Percentiles rank a stretch among this genome's conserved stretches.
phyloP scores from a whole-genome alignment of 139 green algal genomes.

The Chlamydomonas sp. region DNA sequence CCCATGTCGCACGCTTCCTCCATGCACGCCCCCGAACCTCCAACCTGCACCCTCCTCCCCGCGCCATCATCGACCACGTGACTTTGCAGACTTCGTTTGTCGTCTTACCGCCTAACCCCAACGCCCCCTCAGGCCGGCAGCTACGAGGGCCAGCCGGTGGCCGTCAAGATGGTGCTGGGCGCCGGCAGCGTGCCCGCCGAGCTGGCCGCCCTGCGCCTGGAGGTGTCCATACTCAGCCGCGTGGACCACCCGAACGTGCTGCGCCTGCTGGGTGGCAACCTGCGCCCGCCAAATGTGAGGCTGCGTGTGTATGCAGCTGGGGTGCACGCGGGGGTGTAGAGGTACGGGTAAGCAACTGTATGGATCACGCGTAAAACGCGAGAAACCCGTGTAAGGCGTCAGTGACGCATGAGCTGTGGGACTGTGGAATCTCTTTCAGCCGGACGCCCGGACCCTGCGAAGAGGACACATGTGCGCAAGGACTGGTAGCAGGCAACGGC shows the following conservation, averaged over 20 bases:
- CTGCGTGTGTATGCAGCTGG: not conserved
- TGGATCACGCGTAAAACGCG: no score
- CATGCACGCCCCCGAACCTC: no score
- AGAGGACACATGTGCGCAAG: not conserved
- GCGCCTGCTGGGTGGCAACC: not conserved
- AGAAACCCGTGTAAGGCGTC: no score
- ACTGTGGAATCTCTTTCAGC: not conserved
- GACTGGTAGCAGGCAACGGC: no score
- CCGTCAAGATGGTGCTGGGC: conserved; percentile 14
- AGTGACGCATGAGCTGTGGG: no score
- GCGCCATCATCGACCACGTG: no score
- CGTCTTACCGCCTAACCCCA: no score
- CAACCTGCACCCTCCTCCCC: no score
- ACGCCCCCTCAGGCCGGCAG: not conserved
- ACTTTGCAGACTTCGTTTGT: no score
- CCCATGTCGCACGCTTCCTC: no score
- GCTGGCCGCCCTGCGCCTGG: conserved; percentile 2
- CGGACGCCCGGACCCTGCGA: not conserved
- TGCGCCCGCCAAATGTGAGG: not conserved
- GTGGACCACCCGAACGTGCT: not conserved
- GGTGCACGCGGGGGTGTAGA: no score
- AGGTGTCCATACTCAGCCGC: conserved; percentile 24
- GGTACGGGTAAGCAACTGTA: no score
- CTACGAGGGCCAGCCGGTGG: not conserved
- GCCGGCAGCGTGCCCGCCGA: not conserved